These are phyloP conservation scores for Lenzites betulinus DNA, from an alignment of 768 basidiomycete genomes.

Conservation along the genomic window DNA sequence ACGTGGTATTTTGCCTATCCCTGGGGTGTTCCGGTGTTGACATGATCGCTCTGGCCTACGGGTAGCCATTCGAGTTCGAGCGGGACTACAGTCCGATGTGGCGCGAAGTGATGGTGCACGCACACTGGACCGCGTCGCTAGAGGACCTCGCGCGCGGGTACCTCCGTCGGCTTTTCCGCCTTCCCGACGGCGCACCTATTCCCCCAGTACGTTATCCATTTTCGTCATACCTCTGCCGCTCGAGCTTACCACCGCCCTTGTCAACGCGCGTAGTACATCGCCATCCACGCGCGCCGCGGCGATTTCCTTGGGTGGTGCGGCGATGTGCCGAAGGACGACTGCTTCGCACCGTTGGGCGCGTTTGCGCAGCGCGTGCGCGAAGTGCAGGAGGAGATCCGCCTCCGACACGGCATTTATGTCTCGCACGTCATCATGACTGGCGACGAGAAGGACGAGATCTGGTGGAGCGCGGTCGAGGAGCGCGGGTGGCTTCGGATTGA, in stretches of 20 bases:
- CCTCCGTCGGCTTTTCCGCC: conserved; percentile 27
- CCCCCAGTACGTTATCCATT: conserved; percentile 32
- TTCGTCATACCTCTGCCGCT: no score
- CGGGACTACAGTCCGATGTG: conserved; percentile 36
- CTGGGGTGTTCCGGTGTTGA: background rate
- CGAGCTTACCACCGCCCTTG: background rate
- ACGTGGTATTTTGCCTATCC: background rate
- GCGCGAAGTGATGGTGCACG: conserved; percentile 35
- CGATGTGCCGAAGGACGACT: conserved; percentile 28
- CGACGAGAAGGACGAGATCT: conserved; percentile 42
- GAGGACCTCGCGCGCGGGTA: conserved; percentile 32
- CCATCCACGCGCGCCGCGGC: conserved; percentile 34
- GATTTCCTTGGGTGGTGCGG: conserved; percentile 39
- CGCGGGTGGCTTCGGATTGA: conserved; percentile 38
- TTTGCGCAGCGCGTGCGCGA: conserved; percentile 35
- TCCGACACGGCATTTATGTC: conserved; percentile 27
- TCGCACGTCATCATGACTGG: conserved; percentile 39
- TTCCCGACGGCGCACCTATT: conserved; percentile 25
- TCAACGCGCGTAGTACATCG: conserved; percentile 28
- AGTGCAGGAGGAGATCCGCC: conserved; percentile 35
- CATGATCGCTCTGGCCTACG: background rate
- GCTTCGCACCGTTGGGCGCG: conserved; percentile 38
- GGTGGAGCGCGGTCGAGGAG: conserved; percentile 36
- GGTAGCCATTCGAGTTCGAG: conserved; percentile 33
- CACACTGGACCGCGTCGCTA: conserved; percentile 33